phyloP scores from a whole-genome alignment of 345 rosid genomes.

The Linum trigynum region DNA sequence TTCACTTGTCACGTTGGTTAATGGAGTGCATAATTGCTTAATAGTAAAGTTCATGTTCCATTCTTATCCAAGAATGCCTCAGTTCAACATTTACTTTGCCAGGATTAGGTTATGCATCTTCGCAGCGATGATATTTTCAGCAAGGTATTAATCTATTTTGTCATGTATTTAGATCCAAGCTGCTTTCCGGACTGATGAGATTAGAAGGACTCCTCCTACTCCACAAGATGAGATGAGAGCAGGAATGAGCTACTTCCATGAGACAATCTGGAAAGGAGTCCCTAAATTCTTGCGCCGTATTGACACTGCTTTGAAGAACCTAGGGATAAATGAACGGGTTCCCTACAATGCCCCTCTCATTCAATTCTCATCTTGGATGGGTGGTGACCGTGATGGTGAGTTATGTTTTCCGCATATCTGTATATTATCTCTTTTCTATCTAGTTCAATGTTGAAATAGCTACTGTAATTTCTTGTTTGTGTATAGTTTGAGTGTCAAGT shows the following conservation, averaged over 20 bases:
- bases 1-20: not conserved
- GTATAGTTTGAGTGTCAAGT: too few species aligned
- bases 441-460: not conserved
- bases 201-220: constrained; percentile 92
- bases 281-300: constrained; percentile 96
- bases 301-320: constrained; percentile 94
- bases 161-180: constrained; percentile 70
- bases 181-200: constrained; percentile 99
- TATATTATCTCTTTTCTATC: too few species aligned
- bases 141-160: not conserved
- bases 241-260: constrained; percentile 99
- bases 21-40: not conserved
- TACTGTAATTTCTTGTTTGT: too few species aligned
- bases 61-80: too few species aligned
- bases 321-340: constrained; percentile 83
- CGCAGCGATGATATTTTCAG: not conserved
- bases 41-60: not conserved
- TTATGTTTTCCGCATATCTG: too few species aligned
- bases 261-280: constrained; percentile 98
- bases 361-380: constrained; percentile 99
- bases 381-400: constrained; percentile 98
- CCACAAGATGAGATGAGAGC: constrained; percentile 99
- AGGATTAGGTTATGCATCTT: too few species aligned
- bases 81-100: too few species aligned
- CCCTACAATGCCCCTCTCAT: constrained; percentile 98